These are phyloP conservation scores for Dovyalis caffra DNA, from an alignment of 345 rosid genomes.

Conservation along the genomic window DNA sequence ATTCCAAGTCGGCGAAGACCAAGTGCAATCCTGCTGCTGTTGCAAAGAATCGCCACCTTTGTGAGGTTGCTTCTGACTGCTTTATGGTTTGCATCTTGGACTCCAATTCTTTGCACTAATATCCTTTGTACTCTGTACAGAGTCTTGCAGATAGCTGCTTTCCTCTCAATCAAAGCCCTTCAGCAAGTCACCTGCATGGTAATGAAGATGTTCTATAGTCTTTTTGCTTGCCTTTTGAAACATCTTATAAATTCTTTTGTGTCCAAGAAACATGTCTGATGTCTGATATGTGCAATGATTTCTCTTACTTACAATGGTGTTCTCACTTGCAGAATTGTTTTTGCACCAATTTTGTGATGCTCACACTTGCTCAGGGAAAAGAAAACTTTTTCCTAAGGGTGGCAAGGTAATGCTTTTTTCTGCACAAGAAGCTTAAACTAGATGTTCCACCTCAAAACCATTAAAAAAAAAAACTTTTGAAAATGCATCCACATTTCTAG, in stretches of 20 bases:
- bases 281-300: neutral
- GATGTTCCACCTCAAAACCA: neutral
- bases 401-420: constrained; percentile 55
- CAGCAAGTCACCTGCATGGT: constrained; percentile 92
- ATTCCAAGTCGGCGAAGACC: constrained; percentile 52
- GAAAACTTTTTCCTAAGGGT: constrained; percentile 69
- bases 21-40: constrained; percentile 94
- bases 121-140: constrained; percentile 40
- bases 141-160: constrained; percentile 88
- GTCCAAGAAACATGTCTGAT: neutral
- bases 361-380: constrained; percentile 67
- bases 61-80: constrained; percentile 62
- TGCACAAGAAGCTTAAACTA: neutral
- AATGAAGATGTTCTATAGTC: constrained; percentile 4
- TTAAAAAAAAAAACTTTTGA: neutral
- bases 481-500: neutral
- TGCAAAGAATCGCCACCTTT: constrained; percentile 74
- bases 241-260: constrained; percentile 3
- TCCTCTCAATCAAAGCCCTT: constrained; percentile 67
- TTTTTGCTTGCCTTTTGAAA: neutral
- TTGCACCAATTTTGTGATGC: constrained; percentile 94
- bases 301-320: constrained; percentile 15
- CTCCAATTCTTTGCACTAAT: constrained; percentile 6
- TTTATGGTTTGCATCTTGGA: neutral
- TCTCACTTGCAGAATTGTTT: constrained; percentile 58